These are phyloP conservation scores for Claviceps capensis DNA, from an alignment of 2,329 filamentous ascomycete species.

Conservation along the genomic window DNA sequence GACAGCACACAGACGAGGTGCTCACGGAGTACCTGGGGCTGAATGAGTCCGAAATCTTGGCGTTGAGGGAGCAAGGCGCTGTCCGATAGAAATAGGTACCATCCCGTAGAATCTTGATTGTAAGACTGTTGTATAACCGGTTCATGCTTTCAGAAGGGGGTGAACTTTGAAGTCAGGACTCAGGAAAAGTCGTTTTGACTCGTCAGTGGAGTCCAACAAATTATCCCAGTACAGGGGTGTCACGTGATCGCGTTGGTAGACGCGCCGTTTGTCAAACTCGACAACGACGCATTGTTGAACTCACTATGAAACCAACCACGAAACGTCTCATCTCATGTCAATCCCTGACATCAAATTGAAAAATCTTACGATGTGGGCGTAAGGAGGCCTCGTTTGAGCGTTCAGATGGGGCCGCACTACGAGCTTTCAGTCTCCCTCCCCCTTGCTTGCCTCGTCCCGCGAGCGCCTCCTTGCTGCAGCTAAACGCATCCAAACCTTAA, in stretches of 20 bases:
- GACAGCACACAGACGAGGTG: conserved; percentile 75
- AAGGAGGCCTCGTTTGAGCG: not conserved
- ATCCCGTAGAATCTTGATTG: no score
- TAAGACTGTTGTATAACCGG: not conserved
- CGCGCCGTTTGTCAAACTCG: not conserved
- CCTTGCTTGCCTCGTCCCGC: not conserved
- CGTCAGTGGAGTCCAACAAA: no score
- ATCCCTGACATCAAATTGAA: not conserved
- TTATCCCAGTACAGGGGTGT: no score
- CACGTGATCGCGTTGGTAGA: not conserved
- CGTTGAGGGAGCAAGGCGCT: conserved; percentile 52
- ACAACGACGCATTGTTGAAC: no score
- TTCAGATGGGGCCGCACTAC: not conserved
- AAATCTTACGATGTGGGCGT: not conserved
- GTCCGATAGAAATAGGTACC: conserved; percentile 31
- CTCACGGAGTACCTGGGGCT: conserved; percentile 50
- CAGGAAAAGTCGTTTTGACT: no score
- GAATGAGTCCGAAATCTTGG: conserved; percentile 41
- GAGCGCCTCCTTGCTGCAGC: not conserved
- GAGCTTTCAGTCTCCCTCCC: not conserved
- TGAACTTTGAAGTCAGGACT: not conserved
- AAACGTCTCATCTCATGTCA: not conserved
- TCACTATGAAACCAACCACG: not conserved
- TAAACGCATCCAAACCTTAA: not conserved
- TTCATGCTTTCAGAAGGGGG: no score